Evolutionary conservation across 208 protist genomes (phyloP).

Genomic region (Trypanosoma mega): DNA sequence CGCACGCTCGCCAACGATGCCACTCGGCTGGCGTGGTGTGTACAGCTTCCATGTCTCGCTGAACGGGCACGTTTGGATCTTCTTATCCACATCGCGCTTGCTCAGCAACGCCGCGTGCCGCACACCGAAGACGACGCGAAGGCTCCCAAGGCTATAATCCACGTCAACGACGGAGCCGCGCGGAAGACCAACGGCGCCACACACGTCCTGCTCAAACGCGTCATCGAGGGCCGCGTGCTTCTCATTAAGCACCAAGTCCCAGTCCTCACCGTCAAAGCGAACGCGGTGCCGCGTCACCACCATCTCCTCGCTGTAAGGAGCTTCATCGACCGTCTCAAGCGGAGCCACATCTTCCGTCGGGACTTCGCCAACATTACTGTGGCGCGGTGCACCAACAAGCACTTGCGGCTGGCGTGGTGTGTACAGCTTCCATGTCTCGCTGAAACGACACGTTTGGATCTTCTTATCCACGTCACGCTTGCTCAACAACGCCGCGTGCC

Average conservation of each 20-base stretch:
- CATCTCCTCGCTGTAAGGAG: not conserved
- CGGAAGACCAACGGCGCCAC: conserved; percentile 24
- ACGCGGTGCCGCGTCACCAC: conserved; percentile 44
- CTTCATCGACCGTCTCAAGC: not conserved
- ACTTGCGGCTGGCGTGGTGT: not conserved
- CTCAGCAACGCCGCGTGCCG: conserved; percentile 20
- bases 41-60: conserved; percentile 20
- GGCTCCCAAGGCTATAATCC: conserved; percentile 20
- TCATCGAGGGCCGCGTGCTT: conserved; percentile 23
- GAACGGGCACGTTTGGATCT: conserved; percentile 12
- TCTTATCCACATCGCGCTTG: conserved; percentile 21
- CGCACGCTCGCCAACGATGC: not conserved
- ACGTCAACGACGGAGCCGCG: conserved; percentile 20
- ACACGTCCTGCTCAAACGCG: conserved; percentile 38
- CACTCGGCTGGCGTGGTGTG: not conserved
- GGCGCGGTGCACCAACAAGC: not conserved
- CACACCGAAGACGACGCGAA: conserved; percentile 26
- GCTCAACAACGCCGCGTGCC: conserved; percentile 16
- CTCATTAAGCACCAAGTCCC: conserved; percentile 28
- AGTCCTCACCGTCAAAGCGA: conserved; percentile 41
- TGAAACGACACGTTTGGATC: conserved; percentile 7
- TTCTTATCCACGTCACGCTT: conserved; percentile 18
- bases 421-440: conserved; percentile 28
- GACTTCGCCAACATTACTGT: not conserved
- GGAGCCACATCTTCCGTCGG: not conserved